Percentiles rank a stretch among this genome's conserved stretches.
phyloP scores from a whole-genome alignment of 495 filamentous ascomycete genomes.

The Astrocystis sublimbata region DNA sequence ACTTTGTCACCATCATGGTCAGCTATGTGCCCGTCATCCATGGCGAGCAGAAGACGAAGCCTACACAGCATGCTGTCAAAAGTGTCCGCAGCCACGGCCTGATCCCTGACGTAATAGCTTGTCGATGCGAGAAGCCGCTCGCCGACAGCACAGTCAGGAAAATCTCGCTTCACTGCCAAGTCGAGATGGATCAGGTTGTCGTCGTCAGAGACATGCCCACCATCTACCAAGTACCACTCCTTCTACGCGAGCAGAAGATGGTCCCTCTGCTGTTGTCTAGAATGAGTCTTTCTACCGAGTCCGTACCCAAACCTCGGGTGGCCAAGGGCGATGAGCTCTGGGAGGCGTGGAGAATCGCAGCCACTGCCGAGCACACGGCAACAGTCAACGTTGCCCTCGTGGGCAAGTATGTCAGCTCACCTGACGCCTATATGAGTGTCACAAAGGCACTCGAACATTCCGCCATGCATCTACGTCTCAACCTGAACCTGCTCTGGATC shows the following conservation, averaged over 20 bases:
- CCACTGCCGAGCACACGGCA: slow-evolving; percentile 56
- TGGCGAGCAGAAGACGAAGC: slow-evolving; percentile 96
- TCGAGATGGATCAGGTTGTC: slow-evolving; percentile 77
- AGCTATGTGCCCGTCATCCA: slow-evolving; percentile 71
- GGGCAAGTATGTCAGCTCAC: slow-evolving; percentile 82
- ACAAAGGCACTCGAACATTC: slow-evolving; percentile 87
- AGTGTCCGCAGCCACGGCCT: slow-evolving; percentile 78
- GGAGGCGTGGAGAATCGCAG: slow-evolving; percentile 68
- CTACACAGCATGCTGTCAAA: slow-evolving; percentile 86
- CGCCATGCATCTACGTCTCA: slow-evolving; percentile 79
- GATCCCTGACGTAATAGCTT: slow-evolving; percentile 84
- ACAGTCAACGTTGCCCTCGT: slow-evolving; percentile 79
- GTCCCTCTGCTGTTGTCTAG: slow-evolving; percentile 44
- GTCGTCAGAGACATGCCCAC: slow-evolving; percentile 82
- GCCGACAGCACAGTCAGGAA: slow-evolving; percentile 77
- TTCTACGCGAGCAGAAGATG: slow-evolving; percentile 79
- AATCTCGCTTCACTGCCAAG: slow-evolving; percentile 83
- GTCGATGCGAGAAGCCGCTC: slow-evolving; percentile 77
- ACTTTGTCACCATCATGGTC: slow-evolving; percentile 86
- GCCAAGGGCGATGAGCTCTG: slow-evolving; percentile 64
- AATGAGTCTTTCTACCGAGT: slow-evolving; percentile 45
- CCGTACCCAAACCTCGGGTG: slow-evolving; percentile 48
- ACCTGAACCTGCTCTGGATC: slow-evolving; percentile 80
- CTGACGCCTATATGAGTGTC: slow-evolving; percentile 79
- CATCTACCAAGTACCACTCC: slow-evolving; percentile 88